phyloP scores from a whole-genome alignment of 2,329 filamentous ascomycete genomes.

The Nothomitra cinnamomea region DNA sequence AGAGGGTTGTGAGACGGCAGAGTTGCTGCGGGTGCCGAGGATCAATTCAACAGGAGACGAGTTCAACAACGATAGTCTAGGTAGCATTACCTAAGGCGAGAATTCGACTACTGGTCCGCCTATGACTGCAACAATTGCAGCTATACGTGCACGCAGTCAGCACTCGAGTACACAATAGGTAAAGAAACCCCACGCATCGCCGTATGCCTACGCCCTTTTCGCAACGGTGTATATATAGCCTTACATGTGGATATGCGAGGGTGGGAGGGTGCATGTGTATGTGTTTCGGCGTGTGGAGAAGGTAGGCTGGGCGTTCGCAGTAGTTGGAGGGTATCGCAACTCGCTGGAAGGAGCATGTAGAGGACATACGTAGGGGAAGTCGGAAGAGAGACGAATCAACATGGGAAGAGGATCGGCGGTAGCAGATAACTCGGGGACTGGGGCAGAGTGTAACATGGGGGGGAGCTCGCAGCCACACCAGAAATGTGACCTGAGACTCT shows the following conservation, averaged over 20 bases:
- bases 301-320: background rate
- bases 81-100: background rate
- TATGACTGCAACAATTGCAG: background rate
- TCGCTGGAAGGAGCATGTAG: conserved; percentile 1
- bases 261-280: background rate
- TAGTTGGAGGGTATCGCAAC: background rate
- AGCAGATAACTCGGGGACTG: background rate
- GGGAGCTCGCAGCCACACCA: background rate
- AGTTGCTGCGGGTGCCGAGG: background rate
- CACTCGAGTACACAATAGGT: background rate
- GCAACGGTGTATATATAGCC: background rate
- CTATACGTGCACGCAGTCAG: background rate
- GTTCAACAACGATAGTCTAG: background rate
- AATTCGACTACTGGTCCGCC: background rate
- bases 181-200: background rate
- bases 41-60: background rate
- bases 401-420: conserved; percentile 1
- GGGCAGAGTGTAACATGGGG: background rate
- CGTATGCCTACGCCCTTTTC: too few relatives aligned
- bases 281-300: background rate
- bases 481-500: conserved; percentile 1
- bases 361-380: background rate
- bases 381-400: background rate
- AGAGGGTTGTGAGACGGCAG: background rate
- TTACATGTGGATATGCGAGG: background rate